A percentile compares a stretch with the other conserved stretches of the same genome.
Conservation (phyloP, 257 asterid species). For the Solanum dulcamara region DNA sequence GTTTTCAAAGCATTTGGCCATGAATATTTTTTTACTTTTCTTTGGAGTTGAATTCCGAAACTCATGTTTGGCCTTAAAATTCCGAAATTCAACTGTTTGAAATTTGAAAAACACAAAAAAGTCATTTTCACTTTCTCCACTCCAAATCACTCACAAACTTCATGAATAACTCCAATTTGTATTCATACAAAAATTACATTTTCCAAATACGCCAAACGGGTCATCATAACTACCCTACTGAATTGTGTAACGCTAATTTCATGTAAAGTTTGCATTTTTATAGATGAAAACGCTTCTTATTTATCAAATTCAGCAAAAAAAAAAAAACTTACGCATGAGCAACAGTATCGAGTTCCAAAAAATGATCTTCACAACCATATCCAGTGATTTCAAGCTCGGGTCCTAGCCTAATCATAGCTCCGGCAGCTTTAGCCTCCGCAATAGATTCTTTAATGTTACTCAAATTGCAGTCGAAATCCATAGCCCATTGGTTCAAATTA, state of each 20-base stretch:
- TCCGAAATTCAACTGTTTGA: not conserved
- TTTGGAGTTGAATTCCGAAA: not conserved
- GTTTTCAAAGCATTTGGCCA: not conserved
- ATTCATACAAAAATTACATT: not conserved
- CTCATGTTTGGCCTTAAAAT: not conserved
- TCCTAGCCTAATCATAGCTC: conserved; percentile 85
- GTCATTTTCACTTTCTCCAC: not conserved
- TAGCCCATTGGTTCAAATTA: conserved; percentile 97
- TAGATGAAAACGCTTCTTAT: not conserved
- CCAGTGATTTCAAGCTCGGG: conserved; percentile 99
- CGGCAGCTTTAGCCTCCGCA: conserved; percentile 66
- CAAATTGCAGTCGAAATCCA: conserved; percentile 92
- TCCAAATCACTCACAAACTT: not conserved
- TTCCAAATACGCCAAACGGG: not conserved
- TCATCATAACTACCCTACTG: not conserved
- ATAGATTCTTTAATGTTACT: conserved; percentile 78
- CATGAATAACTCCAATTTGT: not conserved
- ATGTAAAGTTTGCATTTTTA: not conserved
- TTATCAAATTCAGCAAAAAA: not conserved
- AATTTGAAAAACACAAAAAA: not conserved
- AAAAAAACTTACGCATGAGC: conserved; percentile 59
- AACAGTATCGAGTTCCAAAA: conserved; percentile 84
- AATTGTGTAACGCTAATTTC: not conserved
- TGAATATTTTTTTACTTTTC: not conserved
- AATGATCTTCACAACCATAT: conserved; percentile 96